These are phyloP conservation scores for Suillus spraguei DNA, from an alignment of 768 basidiomycete species.

Conservation along the genomic window DNA sequence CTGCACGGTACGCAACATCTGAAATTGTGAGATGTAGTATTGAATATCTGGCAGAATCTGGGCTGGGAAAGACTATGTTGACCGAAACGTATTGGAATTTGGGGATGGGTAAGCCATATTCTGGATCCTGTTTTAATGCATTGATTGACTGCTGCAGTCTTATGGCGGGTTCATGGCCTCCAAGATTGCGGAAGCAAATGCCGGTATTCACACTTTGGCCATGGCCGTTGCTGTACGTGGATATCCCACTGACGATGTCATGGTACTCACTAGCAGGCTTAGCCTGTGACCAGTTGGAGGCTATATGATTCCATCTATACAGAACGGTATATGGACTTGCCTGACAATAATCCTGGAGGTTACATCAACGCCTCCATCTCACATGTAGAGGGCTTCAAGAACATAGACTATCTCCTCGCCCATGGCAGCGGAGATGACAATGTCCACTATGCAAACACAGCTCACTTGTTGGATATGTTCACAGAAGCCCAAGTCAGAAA, in stretches of 20 bases:
- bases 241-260: slow-evolving; percentile 7
- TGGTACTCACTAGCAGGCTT: slow-evolving; percentile 17
- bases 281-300: slow-evolving; percentile 90
- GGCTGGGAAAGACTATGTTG: slow-evolving; percentile 87
- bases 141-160: slow-evolving; percentile 51
- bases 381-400: slow-evolving; percentile 83
- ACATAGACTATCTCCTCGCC: slow-evolving; percentile 80
- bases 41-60: slow-evolving; percentile 54
- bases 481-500: slow-evolving; percentile 72
- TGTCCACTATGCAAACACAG: slow-evolving; percentile 92
- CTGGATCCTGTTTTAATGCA: slow-evolving; percentile 6
- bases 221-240: slow-evolving; percentile 85
- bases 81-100: slow-evolving; percentile 89
- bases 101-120: slow-evolving; percentile 85
- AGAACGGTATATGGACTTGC: slow-evolving; percentile 94
- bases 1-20: slow-evolving; percentile 64
- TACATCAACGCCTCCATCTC: slow-evolving; percentile 89
- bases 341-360: slow-evolving; percentile 76
- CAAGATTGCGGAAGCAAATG: slow-evolving; percentile 90
- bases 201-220: slow-evolving; percentile 85
- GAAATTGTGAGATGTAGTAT: slow-evolving; percentile 11
- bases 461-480: slow-evolving; percentile 91
- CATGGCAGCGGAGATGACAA: slow-evolving; percentile 98
- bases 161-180: slow-evolving; percentile 97
- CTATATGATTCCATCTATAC: slow-evolving; percentile 95